These are phyloP conservation scores for Monilinia vaccinii-corymbosi DNA, from an alignment of 2,329 filamentous ascomycete genomes.

Conservation along the genomic window DNA sequence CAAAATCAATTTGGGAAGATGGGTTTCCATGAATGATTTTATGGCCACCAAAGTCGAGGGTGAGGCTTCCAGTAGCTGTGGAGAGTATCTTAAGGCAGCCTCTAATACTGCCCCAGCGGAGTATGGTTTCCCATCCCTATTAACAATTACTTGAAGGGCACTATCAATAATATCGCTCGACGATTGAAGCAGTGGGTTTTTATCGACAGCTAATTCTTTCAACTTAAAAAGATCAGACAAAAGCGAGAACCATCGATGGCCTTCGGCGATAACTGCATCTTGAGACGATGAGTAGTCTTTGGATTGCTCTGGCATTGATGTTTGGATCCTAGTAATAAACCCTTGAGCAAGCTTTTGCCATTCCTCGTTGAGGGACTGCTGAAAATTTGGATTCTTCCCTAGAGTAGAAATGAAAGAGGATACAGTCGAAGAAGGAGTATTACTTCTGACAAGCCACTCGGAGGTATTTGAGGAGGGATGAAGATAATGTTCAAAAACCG, in stretches of 20 bases:
- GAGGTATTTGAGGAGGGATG: constrained; percentile 15
- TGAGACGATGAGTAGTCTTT: constrained; percentile 69
- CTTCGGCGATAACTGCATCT: constrained; percentile 53
- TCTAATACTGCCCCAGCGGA: constrained; percentile 52
- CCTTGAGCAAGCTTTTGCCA: constrained; percentile 55
- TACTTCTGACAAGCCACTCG: constrained; percentile 19
- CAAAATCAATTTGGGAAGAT: constrained; percentile 49
- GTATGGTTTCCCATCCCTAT: constrained; percentile 56
- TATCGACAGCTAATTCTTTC: constrained; percentile 14
- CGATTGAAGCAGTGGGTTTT: constrained; percentile 13
- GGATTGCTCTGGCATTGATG: constrained; percentile 73
- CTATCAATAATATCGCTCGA: constrained; percentile 19
- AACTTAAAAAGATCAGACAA: constrained; percentile 30
- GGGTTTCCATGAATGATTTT: constrained; percentile 41
- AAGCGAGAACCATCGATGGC: constrained; percentile 54
- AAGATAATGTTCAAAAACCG: constrained; percentile 47
- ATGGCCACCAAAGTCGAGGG: constrained; percentile 38
- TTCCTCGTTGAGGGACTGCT: constrained; percentile 42
- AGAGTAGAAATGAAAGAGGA: constrained; percentile 39
- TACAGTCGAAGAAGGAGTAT: constrained; percentile 28
- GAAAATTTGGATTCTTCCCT: constrained; percentile 35
- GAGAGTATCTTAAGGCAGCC: constrained; percentile 38
- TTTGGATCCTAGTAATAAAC: constrained; percentile 58
- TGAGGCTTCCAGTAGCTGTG: constrained; percentile 33
- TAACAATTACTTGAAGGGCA: constrained; percentile 40